These are phyloP conservation scores for Pythium pyrilobum DNA, from an alignment of 352 stramenopile species.

Conservation along the genomic window DNA sequence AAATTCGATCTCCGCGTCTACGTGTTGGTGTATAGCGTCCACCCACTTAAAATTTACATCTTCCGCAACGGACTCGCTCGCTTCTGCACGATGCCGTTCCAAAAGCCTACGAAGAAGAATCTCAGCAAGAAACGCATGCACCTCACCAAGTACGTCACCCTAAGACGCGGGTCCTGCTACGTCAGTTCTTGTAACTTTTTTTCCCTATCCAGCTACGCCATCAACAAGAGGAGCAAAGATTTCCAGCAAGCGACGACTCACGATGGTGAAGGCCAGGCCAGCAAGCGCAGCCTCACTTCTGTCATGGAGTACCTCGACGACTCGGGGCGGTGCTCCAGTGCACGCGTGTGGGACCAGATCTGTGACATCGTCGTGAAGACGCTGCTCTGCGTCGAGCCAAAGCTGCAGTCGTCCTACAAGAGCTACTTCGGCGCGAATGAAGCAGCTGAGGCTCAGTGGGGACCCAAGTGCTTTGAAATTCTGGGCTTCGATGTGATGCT, in stretches of 20 bases:
- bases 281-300: constrained; percentile 31
- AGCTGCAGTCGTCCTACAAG: constrained; percentile 34
- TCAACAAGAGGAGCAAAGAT: constrained; percentile 39
- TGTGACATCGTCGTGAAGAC: constrained; percentile 41
- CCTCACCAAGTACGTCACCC: constrained; percentile 30
- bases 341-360: constrained; percentile 29
- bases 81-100: constrained; percentile 60
- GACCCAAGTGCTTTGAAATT: constrained; percentile 41
- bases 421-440: constrained; percentile 32
- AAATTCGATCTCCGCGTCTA: constrained; percentile 95
- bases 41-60: constrained; percentile 79
- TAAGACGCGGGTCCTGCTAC: not conserved
- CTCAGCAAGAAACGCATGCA: constrained; percentile 41
- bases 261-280: constrained; percentile 20
- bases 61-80: constrained; percentile 84
- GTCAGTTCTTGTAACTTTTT: not conserved
- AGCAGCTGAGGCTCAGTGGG: constrained; percentile 19
- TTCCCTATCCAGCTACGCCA: constrained; percentile 28
- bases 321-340: constrained; percentile 17
- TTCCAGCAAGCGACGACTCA: constrained; percentile 24
- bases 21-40: constrained; percentile 42
- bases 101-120: constrained; percentile 31
- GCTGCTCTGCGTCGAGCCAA: constrained; percentile 32
- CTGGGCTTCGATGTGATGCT: constrained; percentile 46
- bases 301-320: constrained; percentile 30